phyloP scores from a whole-genome alignment of 768 basidiomycete species.

The Tylopilus rubrobrunneus region DNA sequence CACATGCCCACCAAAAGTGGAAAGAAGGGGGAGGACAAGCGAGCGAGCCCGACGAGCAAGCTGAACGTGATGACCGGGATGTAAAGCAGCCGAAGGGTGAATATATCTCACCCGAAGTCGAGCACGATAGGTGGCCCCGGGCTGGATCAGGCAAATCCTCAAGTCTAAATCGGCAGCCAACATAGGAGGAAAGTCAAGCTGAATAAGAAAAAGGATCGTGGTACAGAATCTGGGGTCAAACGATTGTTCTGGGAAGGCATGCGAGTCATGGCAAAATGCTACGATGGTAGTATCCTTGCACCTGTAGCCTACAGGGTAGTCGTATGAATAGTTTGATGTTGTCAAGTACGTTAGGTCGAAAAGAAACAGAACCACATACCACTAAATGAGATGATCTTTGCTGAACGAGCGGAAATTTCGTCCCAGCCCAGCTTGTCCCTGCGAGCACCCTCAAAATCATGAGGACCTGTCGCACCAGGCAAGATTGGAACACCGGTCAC shows the following conservation, averaged over 20 bases:
- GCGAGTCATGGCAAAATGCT: conserved; percentile 1
- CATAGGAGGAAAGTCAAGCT: not conserved
- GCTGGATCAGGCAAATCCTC: too few species aligned
- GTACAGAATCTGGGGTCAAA: conserved; percentile 1
- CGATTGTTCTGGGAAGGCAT: conserved; percentile 2
- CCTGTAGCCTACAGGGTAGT: conserved; percentile 1
- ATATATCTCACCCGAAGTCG: too few species aligned
- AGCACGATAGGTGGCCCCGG: too few species aligned
- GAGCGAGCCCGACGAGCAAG: too few species aligned
- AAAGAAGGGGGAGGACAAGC: too few species aligned
- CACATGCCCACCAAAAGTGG: too few species aligned
- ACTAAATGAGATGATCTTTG: conserved; percentile 93
- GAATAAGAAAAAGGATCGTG: not conserved
- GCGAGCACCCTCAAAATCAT: conserved; percentile 63
- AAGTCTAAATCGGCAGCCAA: too few species aligned
- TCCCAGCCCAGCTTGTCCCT: conserved; percentile 95
- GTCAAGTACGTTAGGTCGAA: conserved; percentile 25
- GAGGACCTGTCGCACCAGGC: conserved; percentile 54
- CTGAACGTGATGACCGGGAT: too few species aligned
- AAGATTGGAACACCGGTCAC: conserved; percentile 75
- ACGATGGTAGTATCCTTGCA: conserved; percentile 11
- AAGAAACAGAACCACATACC: conserved; percentile 38
- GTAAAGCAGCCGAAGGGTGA: too few species aligned
- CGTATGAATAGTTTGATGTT: conserved; percentile 11
- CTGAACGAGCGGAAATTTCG: conserved; percentile 81